Evolutionary conservation across 2,329 filamentous ascomycete species (phyloP).

Genomic region (Exophiala sp.): DNA sequence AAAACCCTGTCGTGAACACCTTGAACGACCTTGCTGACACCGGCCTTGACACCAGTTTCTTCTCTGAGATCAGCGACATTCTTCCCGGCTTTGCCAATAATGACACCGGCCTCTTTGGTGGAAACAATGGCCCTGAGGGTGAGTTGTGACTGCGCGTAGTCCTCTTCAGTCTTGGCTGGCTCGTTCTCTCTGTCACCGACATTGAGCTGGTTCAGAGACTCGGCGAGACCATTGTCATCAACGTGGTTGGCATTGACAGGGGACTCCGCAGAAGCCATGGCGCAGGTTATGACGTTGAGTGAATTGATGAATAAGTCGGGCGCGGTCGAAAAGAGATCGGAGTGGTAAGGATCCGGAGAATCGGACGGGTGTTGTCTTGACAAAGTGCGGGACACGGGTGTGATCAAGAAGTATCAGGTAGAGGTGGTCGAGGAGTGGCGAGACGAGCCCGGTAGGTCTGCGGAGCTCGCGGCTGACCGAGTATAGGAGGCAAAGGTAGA

Average conservation of each 20-base stretch:
- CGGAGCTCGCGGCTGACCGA: slow-evolving; percentile 17
- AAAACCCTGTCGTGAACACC: slow-evolving; percentile 95
- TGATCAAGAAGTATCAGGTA: neutral
- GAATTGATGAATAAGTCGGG: neutral
- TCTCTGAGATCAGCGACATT: slow-evolving; percentile 96
- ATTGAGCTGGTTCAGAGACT: slow-evolving; percentile 61
- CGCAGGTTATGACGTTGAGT: slow-evolving; percentile 18
- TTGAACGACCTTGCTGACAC: slow-evolving; percentile 97
- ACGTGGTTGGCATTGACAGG: slow-evolving; percentile 47
- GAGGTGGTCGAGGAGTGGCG: slow-evolving; percentile 1
- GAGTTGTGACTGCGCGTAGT: slow-evolving; percentile 87
- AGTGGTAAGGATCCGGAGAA: neutral
- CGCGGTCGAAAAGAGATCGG: neutral
- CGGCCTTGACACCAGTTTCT: slow-evolving; percentile 95
- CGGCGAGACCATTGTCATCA: slow-evolving; percentile 57
- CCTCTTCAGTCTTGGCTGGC: slow-evolving; percentile 87
- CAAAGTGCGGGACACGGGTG: slow-evolving; percentile 7
- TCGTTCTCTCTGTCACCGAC: slow-evolving; percentile 62
- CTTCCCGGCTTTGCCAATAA: slow-evolving; percentile 97
- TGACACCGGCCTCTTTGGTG: slow-evolving; percentile 96
- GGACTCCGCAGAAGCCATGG: slow-evolving; percentile 58
- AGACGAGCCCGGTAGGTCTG: slow-evolving; percentile 10
- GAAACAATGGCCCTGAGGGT: slow-evolving; percentile 96
- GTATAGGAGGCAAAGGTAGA: slow-evolving; percentile 22
- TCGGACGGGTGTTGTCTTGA: neutral